Conservation (phyloP, 73 alveolate species). For the Effrenium voratum region DNA sequence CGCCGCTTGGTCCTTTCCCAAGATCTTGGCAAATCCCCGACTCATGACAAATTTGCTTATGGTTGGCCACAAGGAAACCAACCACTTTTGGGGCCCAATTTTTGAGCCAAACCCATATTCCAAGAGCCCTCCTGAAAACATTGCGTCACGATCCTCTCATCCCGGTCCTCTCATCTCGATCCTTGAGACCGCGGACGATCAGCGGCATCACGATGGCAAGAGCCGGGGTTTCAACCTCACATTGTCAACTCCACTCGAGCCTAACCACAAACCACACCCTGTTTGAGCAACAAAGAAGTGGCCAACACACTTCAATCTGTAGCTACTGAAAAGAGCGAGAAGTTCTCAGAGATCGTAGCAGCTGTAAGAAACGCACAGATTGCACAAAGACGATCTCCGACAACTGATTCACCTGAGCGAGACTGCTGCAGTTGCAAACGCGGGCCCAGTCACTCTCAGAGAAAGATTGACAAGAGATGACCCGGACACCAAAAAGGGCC, state of each 20-base stretch:
- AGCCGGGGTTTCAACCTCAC: slow-evolving; percentile 83
- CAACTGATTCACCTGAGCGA: slow-evolving; percentile 63
- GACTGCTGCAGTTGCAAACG: no score
- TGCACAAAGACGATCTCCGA: slow-evolving; percentile 90
- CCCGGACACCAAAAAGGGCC: not conserved
- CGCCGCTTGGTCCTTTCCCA: slow-evolving; percentile 60
- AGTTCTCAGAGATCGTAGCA: not conserved
- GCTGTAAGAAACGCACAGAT: not conserved
- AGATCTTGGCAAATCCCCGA: not conserved
- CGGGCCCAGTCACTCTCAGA: no score
- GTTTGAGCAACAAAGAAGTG: not conserved
- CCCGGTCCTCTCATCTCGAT: slow-evolving; percentile 77
- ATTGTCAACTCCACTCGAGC: not conserved
- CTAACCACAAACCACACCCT: not conserved
- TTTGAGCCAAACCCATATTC: not conserved
- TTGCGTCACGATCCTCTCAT: not conserved
- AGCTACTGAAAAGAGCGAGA: not conserved
- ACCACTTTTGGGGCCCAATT: not conserved
- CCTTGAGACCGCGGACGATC: slow-evolving; percentile 89
- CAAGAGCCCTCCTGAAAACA: not conserved
- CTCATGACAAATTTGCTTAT: not conserved
- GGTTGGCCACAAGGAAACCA: not conserved
- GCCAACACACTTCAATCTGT: not conserved
- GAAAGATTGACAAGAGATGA: no score
- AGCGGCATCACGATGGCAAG: slow-evolving; percentile 84